Evolutionary conservation across 2,329 filamentous ascomycete genomes (phyloP).

Genomic region (Ceratocystis cacaofunesta): DNA sequence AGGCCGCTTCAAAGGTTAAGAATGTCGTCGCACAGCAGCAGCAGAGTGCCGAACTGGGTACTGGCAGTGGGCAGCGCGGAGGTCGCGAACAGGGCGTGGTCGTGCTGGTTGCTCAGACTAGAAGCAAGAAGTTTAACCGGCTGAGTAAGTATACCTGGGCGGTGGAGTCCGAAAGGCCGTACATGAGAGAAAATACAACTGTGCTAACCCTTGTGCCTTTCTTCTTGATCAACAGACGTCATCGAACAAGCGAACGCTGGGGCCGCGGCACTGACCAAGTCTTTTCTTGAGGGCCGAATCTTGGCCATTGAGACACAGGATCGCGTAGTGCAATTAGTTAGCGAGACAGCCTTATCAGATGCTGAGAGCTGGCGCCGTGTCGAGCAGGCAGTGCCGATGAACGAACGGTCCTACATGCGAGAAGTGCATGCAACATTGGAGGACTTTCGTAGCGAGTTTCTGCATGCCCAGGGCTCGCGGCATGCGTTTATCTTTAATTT

Average conservation of each 20-base stretch:
- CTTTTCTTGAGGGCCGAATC: conserved; percentile 63
- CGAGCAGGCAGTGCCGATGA: conserved; percentile 61
- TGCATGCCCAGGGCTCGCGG: conserved; percentile 37
- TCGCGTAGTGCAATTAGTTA: conserved; percentile 61
- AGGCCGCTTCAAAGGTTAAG: conserved; percentile 34
- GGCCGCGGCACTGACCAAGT: conserved; percentile 48
- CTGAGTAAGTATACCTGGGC: conserved; percentile 25
- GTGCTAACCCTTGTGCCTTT: not conserved
- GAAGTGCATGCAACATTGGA: conserved; percentile 66
- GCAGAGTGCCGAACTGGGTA: conserved; percentile 1
- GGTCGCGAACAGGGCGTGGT: conserved; percentile 55
- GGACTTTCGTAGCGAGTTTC: conserved; percentile 46
- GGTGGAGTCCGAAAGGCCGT: not conserved
- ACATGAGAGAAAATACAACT: not conserved
- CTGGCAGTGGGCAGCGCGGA: conserved; percentile 22
- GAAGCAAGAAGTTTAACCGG: conserved; percentile 83
- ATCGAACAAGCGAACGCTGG: conserved; percentile 59
- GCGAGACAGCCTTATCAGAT: conserved; percentile 60
- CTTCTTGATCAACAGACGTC: conserved; percentile 36
- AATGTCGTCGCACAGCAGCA: conserved; percentile 20
- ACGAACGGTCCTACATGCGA: conserved; percentile 66
- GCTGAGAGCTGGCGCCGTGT: conserved; percentile 69
- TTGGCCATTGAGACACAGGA: conserved; percentile 81
- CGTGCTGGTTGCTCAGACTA: conserved; percentile 68
- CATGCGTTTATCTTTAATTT: conserved; percentile 91